Evolutionary conservation across 768 basidiomycete species (phyloP).

Genomic region (Termitomyces sp.): DNA sequence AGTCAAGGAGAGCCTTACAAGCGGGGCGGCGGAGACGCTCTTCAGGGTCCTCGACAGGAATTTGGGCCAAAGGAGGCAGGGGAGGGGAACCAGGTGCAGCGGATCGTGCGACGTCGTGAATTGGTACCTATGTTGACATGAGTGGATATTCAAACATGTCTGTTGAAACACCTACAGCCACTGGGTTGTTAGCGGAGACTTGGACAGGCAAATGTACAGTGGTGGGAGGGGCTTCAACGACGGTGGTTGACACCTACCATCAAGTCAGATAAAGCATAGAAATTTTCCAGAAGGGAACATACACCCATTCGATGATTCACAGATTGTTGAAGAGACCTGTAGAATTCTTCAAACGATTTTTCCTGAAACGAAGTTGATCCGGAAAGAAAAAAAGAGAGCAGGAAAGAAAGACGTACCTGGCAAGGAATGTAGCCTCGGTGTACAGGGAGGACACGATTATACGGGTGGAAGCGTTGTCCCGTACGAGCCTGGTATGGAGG

Average conservation of each 20-base stretch:
- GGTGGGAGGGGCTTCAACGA: neutral
- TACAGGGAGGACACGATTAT: constrained; percentile 3
- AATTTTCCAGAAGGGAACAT: neutral
- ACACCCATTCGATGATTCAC: neutral
- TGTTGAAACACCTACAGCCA: neutral
- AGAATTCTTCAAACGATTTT: neutral
- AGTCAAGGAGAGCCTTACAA: neutral
- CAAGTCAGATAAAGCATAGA: neutral
- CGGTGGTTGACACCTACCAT: neutral
- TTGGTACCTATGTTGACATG: neutral
- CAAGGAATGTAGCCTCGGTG: neutral
- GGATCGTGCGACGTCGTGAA: neutral
- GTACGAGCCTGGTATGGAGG: constrained; percentile 9
- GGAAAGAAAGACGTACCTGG: neutral
- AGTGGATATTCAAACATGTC: neutral
- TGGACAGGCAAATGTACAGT: neutral
- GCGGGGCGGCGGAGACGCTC: neutral
- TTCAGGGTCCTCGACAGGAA: constrained; percentile 14
- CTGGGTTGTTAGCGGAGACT: neutral
- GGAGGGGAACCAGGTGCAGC: neutral
- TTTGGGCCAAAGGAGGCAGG: neutral
- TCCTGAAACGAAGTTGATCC: neutral
- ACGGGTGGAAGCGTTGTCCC: constrained; percentile 8
- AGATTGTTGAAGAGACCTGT: neutral
- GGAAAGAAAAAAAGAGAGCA: neutral